phyloP scores from a whole-genome alignment of 2,329 filamentous ascomycete genomes.

The Cercospora zeina region DNA sequence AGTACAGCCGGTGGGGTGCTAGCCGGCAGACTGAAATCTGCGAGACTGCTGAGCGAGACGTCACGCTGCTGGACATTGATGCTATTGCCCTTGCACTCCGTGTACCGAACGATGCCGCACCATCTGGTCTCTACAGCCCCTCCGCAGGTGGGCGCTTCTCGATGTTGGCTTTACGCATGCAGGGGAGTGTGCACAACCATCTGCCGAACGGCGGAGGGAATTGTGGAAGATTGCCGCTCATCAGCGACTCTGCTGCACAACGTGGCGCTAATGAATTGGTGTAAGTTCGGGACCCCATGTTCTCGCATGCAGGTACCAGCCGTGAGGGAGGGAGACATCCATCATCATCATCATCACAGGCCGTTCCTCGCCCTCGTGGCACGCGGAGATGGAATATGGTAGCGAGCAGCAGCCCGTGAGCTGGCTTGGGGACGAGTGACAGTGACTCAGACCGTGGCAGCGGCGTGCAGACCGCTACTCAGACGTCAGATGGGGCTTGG shows the following conservation, averaged over 20 bases:
- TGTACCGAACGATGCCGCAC: not conserved
- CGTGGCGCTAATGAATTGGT: conserved; percentile 12
- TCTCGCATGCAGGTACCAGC: conserved; percentile 10
- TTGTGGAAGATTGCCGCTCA: not conserved
- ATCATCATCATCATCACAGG: not conserved
- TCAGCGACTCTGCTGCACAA: not conserved
- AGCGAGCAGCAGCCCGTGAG: conserved; percentile 5
- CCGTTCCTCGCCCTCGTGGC: conserved; percentile 9
- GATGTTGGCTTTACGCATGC: not conserved
- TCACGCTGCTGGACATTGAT: no score
- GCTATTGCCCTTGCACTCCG: no score
- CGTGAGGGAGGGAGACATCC: conserved; percentile 1
- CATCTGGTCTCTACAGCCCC: not conserved
- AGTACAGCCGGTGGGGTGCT: no score
- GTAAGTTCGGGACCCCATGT: conserved; percentile 13
- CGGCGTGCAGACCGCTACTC: conserved; percentile 12
- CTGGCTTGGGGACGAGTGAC: not conserved
- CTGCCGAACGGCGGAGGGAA: not conserved
- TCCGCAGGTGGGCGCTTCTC: not conserved
- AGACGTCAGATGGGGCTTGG: conserved; percentile 1
- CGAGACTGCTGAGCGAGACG: no score
- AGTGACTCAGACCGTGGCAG: conserved; percentile 5
- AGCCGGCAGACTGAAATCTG: no score
- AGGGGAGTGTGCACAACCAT: not conserved
- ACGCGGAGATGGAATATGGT: not conserved